Percentiles rank a stretch among this genome's conserved stretches.
Conservation (phyloP, 306 rosid species). For the Gastrolobium bilobum region DNA sequence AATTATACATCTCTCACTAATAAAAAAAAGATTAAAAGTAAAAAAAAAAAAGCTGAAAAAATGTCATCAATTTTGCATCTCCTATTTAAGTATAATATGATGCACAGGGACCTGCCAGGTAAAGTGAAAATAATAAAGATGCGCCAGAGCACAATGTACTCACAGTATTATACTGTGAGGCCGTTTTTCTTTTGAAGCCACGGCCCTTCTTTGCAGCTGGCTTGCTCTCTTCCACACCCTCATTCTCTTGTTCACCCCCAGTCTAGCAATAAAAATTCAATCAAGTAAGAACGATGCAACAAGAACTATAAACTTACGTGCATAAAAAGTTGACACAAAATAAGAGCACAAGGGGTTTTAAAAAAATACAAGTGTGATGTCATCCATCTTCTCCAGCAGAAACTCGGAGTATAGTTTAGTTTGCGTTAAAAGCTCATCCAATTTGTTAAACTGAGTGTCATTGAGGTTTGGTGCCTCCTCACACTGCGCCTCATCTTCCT, state of each 20-base stretch:
- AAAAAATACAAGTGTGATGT: slow-evolving; percentile 69
- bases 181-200: slow-evolving; percentile 77
- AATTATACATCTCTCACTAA: neutral
- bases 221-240: slow-evolving; percentile 59
- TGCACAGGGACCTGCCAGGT: neutral
- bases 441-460: slow-evolving; percentile 76
- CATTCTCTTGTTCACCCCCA: slow-evolving; percentile 59
- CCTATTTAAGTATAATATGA: neutral
- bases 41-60: neutral
- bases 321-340: slow-evolving; percentile 12
- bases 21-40: neutral
- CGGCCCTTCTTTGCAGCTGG: slow-evolving; percentile 65
- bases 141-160: slow-evolving; percentile 42
- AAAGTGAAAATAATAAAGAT: slow-evolving; percentile 1
- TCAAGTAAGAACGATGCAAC: slow-evolving; percentile 25
- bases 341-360: slow-evolving; percentile 1
- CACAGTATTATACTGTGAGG: slow-evolving; percentile 71
- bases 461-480: slow-evolving; percentile 56
- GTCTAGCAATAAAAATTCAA: slow-evolving; percentile 59
- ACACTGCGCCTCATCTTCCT: slow-evolving; percentile 64
- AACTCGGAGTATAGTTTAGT: slow-evolving; percentile 86
- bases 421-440: slow-evolving; percentile 92
- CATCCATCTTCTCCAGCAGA: slow-evolving; percentile 96
- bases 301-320: slow-evolving; percentile 4
- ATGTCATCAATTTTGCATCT: neutral